phyloP scores from a whole-genome alignment of 345 rosid species.

The Lumnitzera littorea region DNA sequence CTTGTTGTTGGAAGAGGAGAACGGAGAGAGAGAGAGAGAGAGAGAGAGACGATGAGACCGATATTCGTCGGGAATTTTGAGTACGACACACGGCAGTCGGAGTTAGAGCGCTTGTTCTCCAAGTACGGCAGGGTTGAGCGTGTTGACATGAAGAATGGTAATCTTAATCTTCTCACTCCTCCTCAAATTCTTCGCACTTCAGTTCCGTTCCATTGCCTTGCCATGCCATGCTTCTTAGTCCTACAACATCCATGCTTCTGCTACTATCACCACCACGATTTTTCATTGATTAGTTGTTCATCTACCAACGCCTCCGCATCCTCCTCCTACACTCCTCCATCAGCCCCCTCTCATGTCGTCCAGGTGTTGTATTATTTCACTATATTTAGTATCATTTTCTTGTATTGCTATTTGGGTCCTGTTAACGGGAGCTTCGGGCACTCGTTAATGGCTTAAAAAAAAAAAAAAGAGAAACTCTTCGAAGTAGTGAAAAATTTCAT shows the following conservation, averaged over 20 bases:
- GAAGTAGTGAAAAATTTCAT: too few relatives aligned
- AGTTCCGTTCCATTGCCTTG: too few relatives aligned
- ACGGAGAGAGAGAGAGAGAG: too few relatives aligned
- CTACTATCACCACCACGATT: slow-evolving; percentile 46
- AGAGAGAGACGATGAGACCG: slow-evolving; percentile 37
- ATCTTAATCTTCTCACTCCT: neutral
- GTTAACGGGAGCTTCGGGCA: too few relatives aligned
- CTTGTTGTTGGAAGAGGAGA: too few relatives aligned
- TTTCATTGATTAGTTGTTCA: slow-evolving; percentile 27
- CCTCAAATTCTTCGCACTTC: neutral
- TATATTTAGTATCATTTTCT: too few relatives aligned
- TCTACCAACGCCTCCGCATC: slow-evolving; percentile 74
- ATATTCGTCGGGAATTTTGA: slow-evolving; percentile 76
- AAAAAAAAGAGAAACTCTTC: too few relatives aligned
- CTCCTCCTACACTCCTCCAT: slow-evolving; percentile 33
- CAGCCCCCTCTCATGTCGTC: slow-evolving; percentile 47
- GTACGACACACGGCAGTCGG: slow-evolving; percentile 76
- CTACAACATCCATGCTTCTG: too few relatives aligned
- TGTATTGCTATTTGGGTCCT: too few relatives aligned
- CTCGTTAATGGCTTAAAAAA: too few relatives aligned
- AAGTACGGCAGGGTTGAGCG: slow-evolving; percentile 80
- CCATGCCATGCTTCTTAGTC: too few relatives aligned
- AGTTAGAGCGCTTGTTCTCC: slow-evolving; percentile 63
- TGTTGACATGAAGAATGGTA: slow-evolving; percentile 92
- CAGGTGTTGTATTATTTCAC: neutral